Evolutionary conservation across 169 alveolate species (phyloP).

Genomic region (Cryptosporidium andersoni): DNA sequence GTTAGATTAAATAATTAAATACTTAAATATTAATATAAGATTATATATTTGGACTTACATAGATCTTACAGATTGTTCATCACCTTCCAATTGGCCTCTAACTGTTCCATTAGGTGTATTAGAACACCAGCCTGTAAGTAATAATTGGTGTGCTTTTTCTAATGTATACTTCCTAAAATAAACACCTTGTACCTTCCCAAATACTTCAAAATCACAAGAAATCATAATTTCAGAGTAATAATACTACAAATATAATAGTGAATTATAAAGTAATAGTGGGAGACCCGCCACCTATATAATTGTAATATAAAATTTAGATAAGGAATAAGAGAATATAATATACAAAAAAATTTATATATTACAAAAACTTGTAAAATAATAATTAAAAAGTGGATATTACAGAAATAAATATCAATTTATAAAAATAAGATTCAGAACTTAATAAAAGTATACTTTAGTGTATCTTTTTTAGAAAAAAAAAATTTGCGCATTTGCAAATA

Average conservation of each 20-base stretch:
- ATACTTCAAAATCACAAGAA: constrained; percentile 73
- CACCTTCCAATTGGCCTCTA: constrained; percentile 77
- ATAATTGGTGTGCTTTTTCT: constrained; percentile 70
- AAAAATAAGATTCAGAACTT: no score
- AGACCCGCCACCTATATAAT: no score
- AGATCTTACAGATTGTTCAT: background rate
- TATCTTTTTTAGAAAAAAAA: no score
- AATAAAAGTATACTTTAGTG: no score
- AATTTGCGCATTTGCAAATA: background rate
- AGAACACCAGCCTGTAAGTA: constrained; percentile 75
- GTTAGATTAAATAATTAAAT: background rate
- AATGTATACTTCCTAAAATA: constrained; percentile 74
- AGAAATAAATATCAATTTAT: no score
- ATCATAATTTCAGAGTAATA: background rate
- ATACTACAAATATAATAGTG: no score
- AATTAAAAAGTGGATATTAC: no score
- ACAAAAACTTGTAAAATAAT: no score
- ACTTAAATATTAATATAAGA: background rate
- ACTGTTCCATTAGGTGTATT: constrained; percentile 75
- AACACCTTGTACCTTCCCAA: constrained; percentile 81
- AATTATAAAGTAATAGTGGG: no score
- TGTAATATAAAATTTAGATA: no score
- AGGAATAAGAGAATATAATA: no score
- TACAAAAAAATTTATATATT: no score
- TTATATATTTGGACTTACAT: constrained; percentile 11